phyloP scores from a whole-genome alignment of 2,329 filamentous ascomycete species.

The Elsinoe perseae region DNA sequence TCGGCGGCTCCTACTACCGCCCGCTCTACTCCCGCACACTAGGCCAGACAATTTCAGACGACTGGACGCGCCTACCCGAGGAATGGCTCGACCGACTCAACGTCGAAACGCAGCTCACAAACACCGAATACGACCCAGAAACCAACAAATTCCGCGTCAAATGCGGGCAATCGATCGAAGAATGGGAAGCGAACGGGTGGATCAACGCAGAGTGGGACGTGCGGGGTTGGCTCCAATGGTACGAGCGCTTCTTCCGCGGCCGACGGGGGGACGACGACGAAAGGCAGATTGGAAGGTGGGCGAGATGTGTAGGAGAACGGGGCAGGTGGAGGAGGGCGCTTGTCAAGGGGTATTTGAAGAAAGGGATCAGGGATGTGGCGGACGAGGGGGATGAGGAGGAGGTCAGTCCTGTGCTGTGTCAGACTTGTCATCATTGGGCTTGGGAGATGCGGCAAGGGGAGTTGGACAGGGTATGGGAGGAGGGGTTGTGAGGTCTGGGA shows the following conservation, averaged over 20 bases:
- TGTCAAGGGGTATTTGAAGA: slow-evolving; percentile 44
- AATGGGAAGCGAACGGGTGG: slow-evolving; percentile 51
- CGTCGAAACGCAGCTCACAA: slow-evolving; percentile 35
- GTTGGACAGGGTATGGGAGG: slow-evolving; percentile 42
- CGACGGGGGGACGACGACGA: slow-evolving; percentile 46
- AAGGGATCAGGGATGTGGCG: slow-evolving; percentile 44
- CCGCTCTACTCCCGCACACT: slow-evolving; percentile 41
- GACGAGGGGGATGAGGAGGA: slow-evolving; percentile 40
- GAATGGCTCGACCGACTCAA: slow-evolving; percentile 40
- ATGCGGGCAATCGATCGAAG: slow-evolving; percentile 48
- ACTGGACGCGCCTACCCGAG: slow-evolving; percentile 42
- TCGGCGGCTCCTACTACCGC: slow-evolving; percentile 47
- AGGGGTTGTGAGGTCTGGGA: slow-evolving; percentile 1
- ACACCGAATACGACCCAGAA: slow-evolving; percentile 37
- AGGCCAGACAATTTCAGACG: slow-evolving; percentile 36
- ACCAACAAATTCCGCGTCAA: slow-evolving; percentile 48
- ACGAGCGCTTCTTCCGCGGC: slow-evolving; percentile 46
- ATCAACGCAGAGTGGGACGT: slow-evolving; percentile 48
- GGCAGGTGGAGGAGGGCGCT: slow-evolving; percentile 46
- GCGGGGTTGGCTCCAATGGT: slow-evolving; percentile 53
- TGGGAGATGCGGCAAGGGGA: slow-evolving; percentile 45
- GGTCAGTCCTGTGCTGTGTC: slow-evolving; percentile 50
- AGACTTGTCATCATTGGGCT: slow-evolving; percentile 52
- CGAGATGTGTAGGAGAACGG: slow-evolving; percentile 45
- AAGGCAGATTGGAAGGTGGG: slow-evolving; percentile 46